phyloP scores from a whole-genome alignment of 352 stramenopile genomes.

The Pythium guiyangense region DNA sequence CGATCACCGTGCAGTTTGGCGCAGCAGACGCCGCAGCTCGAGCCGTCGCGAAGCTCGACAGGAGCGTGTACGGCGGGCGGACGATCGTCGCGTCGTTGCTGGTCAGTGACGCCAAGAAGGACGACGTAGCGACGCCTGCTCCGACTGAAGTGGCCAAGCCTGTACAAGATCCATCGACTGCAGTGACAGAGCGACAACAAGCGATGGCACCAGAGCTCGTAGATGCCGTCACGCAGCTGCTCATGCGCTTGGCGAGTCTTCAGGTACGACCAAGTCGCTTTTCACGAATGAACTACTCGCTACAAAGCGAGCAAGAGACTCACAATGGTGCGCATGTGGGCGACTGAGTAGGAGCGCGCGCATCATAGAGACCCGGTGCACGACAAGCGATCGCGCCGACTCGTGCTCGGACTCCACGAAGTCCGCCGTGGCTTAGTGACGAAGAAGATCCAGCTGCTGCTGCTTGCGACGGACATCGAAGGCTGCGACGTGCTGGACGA shows the following conservation, averaged over 20 bases:
- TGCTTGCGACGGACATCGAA: constrained; percentile 11
- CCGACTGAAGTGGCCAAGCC: neutral
- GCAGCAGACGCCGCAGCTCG: too few relatives aligned
- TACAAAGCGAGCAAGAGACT: neutral
- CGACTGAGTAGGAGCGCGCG: constrained; percentile 7
- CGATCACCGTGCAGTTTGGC: too few relatives aligned
- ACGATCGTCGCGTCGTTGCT: too few relatives aligned
- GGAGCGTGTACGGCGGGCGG: constrained; percentile 4
- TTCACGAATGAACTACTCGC: neutral
- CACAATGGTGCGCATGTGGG: neutral
- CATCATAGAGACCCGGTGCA: constrained; percentile 10
- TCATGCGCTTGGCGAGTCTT: constrained; percentile 12
- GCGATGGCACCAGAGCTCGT: neutral
- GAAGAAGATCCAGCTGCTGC: constrained; percentile 10
- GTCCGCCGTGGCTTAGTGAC: constrained; percentile 5
- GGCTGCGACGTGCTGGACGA: constrained; percentile 9
- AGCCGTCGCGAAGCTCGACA: too few relatives aligned
- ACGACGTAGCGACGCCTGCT: neutral
- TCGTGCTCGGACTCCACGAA: constrained; percentile 16
- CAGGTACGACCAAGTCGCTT: constrained; percentile 3
- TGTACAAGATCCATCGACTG: neutral
- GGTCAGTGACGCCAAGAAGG: neutral
- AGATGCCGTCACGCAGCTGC: constrained; percentile 4
- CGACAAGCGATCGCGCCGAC: constrained; percentile 12
- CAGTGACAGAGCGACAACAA: neutral